These are phyloP conservation scores for Neospora caninum DNA, from an alignment of 169 alveolate species.

Conservation along the genomic window DNA sequence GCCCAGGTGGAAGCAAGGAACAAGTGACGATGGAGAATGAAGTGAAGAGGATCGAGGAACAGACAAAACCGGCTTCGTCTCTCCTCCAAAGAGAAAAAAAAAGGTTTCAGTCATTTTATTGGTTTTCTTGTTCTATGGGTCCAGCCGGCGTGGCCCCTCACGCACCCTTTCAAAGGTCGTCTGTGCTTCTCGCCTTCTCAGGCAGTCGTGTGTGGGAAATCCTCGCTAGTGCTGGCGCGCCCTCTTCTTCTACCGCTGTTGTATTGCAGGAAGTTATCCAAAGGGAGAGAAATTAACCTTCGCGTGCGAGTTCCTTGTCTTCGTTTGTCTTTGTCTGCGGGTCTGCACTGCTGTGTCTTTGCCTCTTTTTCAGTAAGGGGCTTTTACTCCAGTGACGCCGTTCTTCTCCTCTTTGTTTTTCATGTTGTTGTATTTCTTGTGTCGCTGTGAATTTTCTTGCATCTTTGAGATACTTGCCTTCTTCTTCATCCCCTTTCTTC, in stretches of 20 bases:
- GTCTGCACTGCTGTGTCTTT: too few relatives aligned
- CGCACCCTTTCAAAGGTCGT: neutral
- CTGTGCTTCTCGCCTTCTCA: neutral
- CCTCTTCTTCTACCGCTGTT: neutral
- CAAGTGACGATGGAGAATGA: neutral
- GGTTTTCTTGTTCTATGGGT: neutral
- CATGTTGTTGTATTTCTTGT: too few relatives aligned
- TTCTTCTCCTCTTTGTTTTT: too few relatives aligned
- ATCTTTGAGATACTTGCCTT: too few relatives aligned
- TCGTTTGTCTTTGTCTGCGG: too few relatives aligned
- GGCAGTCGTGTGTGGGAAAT: neutral
- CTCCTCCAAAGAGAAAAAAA: neutral
- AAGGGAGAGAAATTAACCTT: neutral
- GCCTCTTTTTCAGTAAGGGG: too few relatives aligned
- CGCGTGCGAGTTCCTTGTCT: too few relatives aligned
- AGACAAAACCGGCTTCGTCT: neutral
- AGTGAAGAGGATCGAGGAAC: neutral
- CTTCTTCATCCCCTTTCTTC: too few relatives aligned
- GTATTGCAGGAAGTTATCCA: neutral
- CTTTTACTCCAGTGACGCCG: too few relatives aligned
- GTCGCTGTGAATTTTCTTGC: too few relatives aligned
- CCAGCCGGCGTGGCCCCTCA: neutral
- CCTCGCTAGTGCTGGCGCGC: neutral
- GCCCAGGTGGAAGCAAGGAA: neutral
- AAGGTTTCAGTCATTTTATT: neutral